Evolutionary conservation across 495 filamentous ascomycete species (phyloP), one percentile per base, ranked within the genome.

Genomic region (Sordaria brevicollis): DNA sequence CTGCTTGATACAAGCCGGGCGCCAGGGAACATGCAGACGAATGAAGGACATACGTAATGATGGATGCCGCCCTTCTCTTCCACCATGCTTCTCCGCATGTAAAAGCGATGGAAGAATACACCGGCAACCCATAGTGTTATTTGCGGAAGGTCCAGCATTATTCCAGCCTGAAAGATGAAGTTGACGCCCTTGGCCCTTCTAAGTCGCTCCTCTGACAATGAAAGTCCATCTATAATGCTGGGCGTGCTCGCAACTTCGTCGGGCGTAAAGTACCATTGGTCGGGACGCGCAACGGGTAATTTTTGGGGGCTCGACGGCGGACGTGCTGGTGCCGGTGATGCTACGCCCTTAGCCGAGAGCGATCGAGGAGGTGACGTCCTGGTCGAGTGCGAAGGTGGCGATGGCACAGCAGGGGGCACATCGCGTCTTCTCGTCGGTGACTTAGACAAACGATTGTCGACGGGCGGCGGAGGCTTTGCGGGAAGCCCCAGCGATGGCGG

Each of bases 161-260:
- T 92, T 71, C 94, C 95, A 66, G 93, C 93, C 79, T 97, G 93
- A 72, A 90, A 87, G 74, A 99, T 97, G 83, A 99, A 99, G 78
- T 97, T 95, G 71, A 96, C 90, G 54, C 94, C 94, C 78, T 98
- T 98, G 69, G 89, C 88, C 67, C 95, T 89, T 66, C 89, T 84
- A 65, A 90, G 84, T 39, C 91, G 84, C 80, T 98, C 96, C 75
- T 91, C 86, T 17, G 89, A 87, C 13, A 88, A 82, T 1, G 87
- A 74, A 73, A 98, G 86, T 38, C 94, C 94, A 71, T 97, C 93
- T 0, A 94, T 78, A 68, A 93, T 89, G 67, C 93, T 96, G 2
- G 95, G 95, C 8, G 93, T 89, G 71, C 88, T 90, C 36, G 83
- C 81, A 19, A 97, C 86, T 78, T 99, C 95, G 39, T 91, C 89